Base-by-base conservation (phyloP, 805 yeast species). In the Wickerhamomyces bovis region DNA sequence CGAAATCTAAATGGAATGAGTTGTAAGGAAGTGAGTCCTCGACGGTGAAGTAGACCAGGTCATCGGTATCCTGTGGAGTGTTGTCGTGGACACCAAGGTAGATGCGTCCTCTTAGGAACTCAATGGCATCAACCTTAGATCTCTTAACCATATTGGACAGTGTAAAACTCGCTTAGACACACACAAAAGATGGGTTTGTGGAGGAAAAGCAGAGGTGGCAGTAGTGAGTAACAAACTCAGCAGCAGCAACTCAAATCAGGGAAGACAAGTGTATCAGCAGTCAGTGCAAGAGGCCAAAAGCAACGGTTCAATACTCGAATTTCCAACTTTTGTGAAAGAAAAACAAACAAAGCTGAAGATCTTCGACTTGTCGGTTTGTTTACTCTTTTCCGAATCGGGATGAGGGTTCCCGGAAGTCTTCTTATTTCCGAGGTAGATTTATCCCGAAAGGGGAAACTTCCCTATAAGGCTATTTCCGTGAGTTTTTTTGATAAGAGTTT, bases 1-100 rank as follows among this genome's bases (percentile, higher is more conserved):
- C 99, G 67, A 94, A 94, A 65, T 94, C 99, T 53, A 90, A 75
- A 64, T 92, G 96, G 70, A 94, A 94, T n/a, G 95, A 76, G 61
- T 94, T 94, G 65, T 94, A 94, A 5, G 94, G 95, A 41, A 94
- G 75, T 1, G 92, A 81, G 53, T 90, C 95, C 58, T 94, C 98
- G 3, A 94, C 87, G 0, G 98, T 89, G 69, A 94, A 90, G 65
- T 83, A 85, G 2, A 87, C 95, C 39, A 81, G 68, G 31, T 83
- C 83, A 22, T 75, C 77, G 1, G 92, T 84, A 63, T 89, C 92
- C 45, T 70, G 73, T 1, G 98, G 99, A 15, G 78, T 70, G 52
- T 75, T 69, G 61, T 89, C 96, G 62, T 80, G 90, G 4, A 96
- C 95, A 6, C 96, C 97, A 10, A 92, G 78, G 61, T 94, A 94